Conservation (phyloP, 306 rosid species). For the Rosa rugosa region DNA sequence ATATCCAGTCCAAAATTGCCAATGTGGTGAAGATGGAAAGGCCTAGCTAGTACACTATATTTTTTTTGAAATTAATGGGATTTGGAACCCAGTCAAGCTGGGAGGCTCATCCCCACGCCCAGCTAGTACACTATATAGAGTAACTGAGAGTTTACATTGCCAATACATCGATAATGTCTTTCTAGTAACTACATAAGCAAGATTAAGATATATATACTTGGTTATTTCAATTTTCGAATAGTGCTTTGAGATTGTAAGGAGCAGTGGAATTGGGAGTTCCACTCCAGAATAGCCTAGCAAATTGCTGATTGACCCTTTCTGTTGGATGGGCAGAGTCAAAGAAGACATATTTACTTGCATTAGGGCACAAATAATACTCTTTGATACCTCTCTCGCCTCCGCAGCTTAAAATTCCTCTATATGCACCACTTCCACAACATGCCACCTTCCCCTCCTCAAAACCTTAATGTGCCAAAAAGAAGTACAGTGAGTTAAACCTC, state of each 20-base stretch:
- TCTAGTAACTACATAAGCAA: too few species aligned
- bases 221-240: background rate
- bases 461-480: background rate
- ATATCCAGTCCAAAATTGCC: too few species aligned
- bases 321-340: conserved; percentile 38
- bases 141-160: too few species aligned
- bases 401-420: conserved; percentile 45
- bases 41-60: too few species aligned
- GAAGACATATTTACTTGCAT: background rate
- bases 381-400: conserved; percentile 25
- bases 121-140: too few species aligned
- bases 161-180: too few species aligned
- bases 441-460: conserved; percentile 28
- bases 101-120: too few species aligned
- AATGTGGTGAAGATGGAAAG: too few species aligned
- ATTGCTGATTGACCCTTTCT: conserved; percentile 21
- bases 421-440: conserved; percentile 47
- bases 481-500: background rate
- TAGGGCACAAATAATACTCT: background rate
- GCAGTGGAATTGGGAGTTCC: conserved; percentile 22
- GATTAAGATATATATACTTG: background rate
- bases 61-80: too few species aligned
- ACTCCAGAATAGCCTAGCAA: conserved; percentile 38
- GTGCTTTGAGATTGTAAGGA: conserved; percentile 4
- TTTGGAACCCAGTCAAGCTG: too few species aligned